These are phyloP conservation scores for Staphylotrichum tortipilum DNA, from an alignment of 495 filamentous ascomycete genomes.

Conservation along the genomic window DNA sequence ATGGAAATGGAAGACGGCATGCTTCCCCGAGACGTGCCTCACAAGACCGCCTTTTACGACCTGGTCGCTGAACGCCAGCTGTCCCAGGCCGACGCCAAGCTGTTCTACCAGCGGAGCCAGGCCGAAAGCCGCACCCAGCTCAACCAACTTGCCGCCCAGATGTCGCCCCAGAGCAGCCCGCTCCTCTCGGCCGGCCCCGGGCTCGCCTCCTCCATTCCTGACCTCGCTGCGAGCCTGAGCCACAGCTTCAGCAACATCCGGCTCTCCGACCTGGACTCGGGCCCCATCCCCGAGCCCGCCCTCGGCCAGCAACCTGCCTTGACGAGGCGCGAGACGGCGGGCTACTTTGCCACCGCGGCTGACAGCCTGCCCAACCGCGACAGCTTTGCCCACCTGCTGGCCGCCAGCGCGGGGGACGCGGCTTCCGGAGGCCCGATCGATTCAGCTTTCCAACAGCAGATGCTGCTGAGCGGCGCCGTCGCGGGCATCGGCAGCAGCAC, in stretches of 20 bases:
- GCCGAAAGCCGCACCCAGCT: slow-evolving; percentile 45
- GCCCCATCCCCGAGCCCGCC: slow-evolving; percentile 6
- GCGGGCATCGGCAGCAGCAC: slow-evolving; percentile 28
- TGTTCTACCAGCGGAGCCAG: slow-evolving; percentile 90
- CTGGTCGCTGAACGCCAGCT: slow-evolving; percentile 82
- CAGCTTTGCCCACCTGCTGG: slow-evolving; percentile 10
- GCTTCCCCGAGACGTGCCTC: slow-evolving; percentile 64
- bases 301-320: slow-evolving; percentile 1
- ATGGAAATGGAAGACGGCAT: slow-evolving; percentile 47
- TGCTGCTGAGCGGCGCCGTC: slow-evolving; percentile 20
- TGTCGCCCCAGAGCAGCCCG: slow-evolving; percentile 43
- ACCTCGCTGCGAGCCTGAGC: slow-evolving; percentile 9
- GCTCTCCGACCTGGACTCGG: slow-evolving; percentile 10
- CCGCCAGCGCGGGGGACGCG: not conserved
- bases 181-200: slow-evolving; percentile 31
- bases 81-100: slow-evolving; percentile 83
- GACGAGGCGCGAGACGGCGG: too few relatives aligned
- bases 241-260: slow-evolving; percentile 5
- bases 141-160: slow-evolving; percentile 39
- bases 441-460: slow-evolving; percentile 20
- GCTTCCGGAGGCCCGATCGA: slow-evolving; percentile 25
- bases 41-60: slow-evolving; percentile 77
- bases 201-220: slow-evolving; percentile 21
- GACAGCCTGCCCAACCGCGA: slow-evolving; percentile 10
- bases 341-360: not conserved